These are phyloP conservation scores for Phylloporus sp. DNA, from an alignment of 768 basidiomycete species.

Conservation along the genomic window DNA sequence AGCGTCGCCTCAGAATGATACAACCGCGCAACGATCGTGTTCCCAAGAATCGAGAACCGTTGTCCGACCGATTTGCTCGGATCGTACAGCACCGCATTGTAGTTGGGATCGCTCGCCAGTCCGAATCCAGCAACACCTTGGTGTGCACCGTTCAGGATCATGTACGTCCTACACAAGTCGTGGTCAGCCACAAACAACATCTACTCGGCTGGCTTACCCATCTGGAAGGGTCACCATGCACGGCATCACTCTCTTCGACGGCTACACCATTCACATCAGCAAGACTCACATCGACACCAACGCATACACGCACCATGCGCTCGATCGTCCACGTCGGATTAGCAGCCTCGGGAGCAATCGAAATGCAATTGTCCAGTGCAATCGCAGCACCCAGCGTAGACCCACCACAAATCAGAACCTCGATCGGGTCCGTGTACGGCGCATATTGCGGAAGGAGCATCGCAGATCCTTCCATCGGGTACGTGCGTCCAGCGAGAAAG, in stretches of 20 bases:
- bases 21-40: conserved; percentile 66
- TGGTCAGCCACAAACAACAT: neutral
- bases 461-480: conserved; percentile 70
- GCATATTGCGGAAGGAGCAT: conserved; percentile 65
- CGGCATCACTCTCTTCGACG: conserved; percentile 69
- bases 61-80: conserved; percentile 53
- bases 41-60: conserved; percentile 61
- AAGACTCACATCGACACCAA: neutral
- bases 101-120: conserved; percentile 58
- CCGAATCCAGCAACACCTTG: conserved; percentile 73
- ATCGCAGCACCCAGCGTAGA: conserved; percentile 49
- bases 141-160: conserved; percentile 72
- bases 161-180: conserved; percentile 52
- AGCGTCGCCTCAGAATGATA: conserved; percentile 78
- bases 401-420: conserved; percentile 71
- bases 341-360: conserved; percentile 56
- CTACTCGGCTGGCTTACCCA: conserved; percentile 15
- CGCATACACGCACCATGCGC: conserved; percentile 57
- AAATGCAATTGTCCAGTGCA: conserved; percentile 66
- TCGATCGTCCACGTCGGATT: conserved; percentile 68
- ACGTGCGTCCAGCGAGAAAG: conserved; percentile 69
- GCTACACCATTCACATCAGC: conserved; percentile 42
- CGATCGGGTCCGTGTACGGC: conserved; percentile 68
- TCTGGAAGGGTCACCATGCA: conserved; percentile 65
- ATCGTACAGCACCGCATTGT: conserved; percentile 64